A percentile compares a stretch with the other conserved stretches of the same genome.
phyloP scores from a whole-genome alignment of 257 asterid genomes.

The Salvia splendens region DNA sequence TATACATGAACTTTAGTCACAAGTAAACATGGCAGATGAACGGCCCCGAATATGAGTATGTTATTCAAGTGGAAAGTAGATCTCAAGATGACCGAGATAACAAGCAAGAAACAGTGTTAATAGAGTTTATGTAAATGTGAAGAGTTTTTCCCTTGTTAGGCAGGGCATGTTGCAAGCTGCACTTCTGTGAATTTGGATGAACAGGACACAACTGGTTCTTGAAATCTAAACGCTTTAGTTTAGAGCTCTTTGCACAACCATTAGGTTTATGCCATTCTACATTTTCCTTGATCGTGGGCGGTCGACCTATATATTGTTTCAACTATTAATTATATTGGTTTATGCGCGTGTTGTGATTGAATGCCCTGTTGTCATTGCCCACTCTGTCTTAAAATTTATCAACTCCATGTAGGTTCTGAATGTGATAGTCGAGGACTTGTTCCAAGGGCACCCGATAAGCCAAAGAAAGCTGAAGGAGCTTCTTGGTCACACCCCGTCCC shows the following conservation, averaged over 20 bases:
- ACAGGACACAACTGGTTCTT: not conserved
- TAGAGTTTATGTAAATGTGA: not conserved
- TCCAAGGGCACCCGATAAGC: constrained; percentile 93
- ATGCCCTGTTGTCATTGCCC: not conserved
- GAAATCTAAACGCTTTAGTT: not conserved
- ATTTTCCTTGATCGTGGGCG: not conserved
- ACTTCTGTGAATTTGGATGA: not conserved
- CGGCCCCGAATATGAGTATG: not conserved
- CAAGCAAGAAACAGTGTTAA: not conserved
- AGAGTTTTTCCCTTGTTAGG: not conserved
- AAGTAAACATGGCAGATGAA: no score
- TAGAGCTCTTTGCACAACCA: not conserved
- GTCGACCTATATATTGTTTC: no score
- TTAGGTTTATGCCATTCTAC: no score
- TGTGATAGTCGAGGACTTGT: constrained; percentile 76
- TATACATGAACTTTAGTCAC: no score
- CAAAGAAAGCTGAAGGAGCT: constrained; percentile 92
- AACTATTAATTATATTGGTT: not conserved
- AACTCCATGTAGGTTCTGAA: constrained; percentile 61
- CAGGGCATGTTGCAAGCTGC: not conserved
- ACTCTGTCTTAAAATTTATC: not conserved
- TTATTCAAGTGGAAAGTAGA: not conserved
- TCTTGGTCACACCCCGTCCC: constrained; percentile 89
- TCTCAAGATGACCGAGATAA: not conserved
- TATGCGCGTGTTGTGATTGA: not conserved